Conservation (phyloP, 345 rosid genomes). For the Dovyalis caffra region DNA sequence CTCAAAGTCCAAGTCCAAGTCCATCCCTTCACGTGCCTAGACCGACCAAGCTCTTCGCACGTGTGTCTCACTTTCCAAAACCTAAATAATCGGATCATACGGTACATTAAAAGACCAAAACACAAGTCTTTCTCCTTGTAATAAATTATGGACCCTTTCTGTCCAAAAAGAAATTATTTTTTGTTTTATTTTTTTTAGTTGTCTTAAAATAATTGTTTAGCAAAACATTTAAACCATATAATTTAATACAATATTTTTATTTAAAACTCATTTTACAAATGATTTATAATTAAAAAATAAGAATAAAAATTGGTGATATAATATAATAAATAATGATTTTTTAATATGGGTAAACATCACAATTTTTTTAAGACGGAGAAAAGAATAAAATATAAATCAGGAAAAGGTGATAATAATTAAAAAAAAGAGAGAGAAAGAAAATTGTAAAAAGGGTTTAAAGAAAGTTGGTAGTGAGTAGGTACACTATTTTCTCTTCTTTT, state of each 20-base stretch:
- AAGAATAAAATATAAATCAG: not conserved
- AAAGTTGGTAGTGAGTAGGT: slow-evolving; percentile 10
- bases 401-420: not conserved
- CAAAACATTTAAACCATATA: no score
- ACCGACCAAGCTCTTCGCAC: slow-evolving; percentile 12
- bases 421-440: not conserved
- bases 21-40: not conserved
- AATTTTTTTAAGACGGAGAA: no score
- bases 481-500: not conserved
- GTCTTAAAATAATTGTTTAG: no score
- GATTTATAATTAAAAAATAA: no score
- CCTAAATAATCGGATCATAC: not conserved
- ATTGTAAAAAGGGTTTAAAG: not conserved
- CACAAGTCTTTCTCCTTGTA: not conserved
- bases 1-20: not conserved
- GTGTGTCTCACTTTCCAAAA: slow-evolving; percentile 8
- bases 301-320: no score
- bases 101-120: not conserved
- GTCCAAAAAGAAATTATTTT: no score
- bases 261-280: no score
- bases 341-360: no score
- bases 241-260: no score
- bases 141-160: no score
- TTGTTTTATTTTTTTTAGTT: no score
- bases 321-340: no score